Base-by-base conservation (phyloP, 805 yeast species). In the Zygosaccharomyces lentus region DNA sequence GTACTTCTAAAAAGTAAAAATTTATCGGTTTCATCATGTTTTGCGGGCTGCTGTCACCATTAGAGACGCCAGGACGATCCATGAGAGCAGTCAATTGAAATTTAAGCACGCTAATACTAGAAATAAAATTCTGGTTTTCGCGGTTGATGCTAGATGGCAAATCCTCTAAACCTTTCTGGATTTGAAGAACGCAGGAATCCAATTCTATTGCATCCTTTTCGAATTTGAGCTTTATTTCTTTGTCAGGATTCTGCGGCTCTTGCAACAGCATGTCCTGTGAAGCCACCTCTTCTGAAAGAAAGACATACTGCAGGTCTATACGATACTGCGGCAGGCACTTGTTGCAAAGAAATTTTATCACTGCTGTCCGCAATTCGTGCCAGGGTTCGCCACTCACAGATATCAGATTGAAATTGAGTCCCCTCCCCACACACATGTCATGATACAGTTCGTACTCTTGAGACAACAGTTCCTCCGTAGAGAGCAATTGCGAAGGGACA, bases 381-480 rank as follows among this genome's bases (percentile, higher is more conserved):
- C 58, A 54, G 24, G 57, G 51, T 15, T 37, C 30, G 10, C 55
- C 48, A 7, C 53, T 48, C 8, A 54, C 45, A 4, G 63, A 58
- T n/a, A 62, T 52, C 27, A 62, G 38, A 37, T 50, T 61, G 39
- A 58, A 62, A 44, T 57, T 54, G 21, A 50, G 48, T 4, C 40
- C 39, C 4, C 50, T 50, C 8, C 54, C 42, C 27, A 63, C 41
- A 36, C 66, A 63, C 57, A 55, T 54, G 25, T 60, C 60, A 37
- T 58, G 56, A 31, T 53, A 64, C 31, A 57, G 49, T 34, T 55
- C 57, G 35, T 58, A 60, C 40, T 64, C 67, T 38, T 58, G 57
- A 6, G 25, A 36, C 30, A 64, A 38, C 16, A 61, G 35, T n/a
- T 57, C 56, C 6, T 52, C 42, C 21, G 57, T 53, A 6, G 56